Base-by-base conservation (phyloP, 768 basidiomycete genomes). In the Psilocybe azurescens region DNA sequence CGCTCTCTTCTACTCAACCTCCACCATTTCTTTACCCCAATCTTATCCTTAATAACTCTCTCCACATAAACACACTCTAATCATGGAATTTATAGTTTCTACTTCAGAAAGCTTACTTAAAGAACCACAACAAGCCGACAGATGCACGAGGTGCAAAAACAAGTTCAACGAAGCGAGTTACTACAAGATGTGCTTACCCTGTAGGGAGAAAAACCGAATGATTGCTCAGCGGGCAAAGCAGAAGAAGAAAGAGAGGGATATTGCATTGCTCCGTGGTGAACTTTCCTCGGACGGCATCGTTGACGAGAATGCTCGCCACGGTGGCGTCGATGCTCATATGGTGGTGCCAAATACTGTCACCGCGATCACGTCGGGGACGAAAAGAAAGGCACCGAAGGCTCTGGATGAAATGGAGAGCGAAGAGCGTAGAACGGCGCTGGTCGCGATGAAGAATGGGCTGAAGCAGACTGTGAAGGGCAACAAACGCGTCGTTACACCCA, bases 371-470 rank as follows among this genome's bases (percentile, higher is more conserved):
- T 7, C 33, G 1, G 63, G 57, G 5, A 49, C 44, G 9, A 60
- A 59, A 33, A 32, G 61, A 18, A 58, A 63, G 47, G 29, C 63
- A 13, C 32, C 63, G n/a, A 65, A 67, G 20, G n/a, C 58, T 1
- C 33, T 70, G 13, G 18, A 28, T 5, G 69, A 73, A 18, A 41
- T 70, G 14, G 66, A 65, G n/a, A 63, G 58, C 14, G 63, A 70
- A 3, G 68, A 68, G 28, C 56, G 64, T 51, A 53, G 62, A 33
- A 56, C 49, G 0, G 70, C 65, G 16, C 7, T 70, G 28, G 59
- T 49, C 10, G 28, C 53, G 49, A 72, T 73, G 67, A 73, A 70
- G 60, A 62, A 64, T 16, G 62, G 66, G 3, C 52, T 73, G 28
- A 58, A 61, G 36, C 52, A 56, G 3, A 30, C 48, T 1, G 59